Base-by-base conservation (phyloP, 2,329 filamentous ascomycete genomes). In the Thielaviopsis populi region DNA sequence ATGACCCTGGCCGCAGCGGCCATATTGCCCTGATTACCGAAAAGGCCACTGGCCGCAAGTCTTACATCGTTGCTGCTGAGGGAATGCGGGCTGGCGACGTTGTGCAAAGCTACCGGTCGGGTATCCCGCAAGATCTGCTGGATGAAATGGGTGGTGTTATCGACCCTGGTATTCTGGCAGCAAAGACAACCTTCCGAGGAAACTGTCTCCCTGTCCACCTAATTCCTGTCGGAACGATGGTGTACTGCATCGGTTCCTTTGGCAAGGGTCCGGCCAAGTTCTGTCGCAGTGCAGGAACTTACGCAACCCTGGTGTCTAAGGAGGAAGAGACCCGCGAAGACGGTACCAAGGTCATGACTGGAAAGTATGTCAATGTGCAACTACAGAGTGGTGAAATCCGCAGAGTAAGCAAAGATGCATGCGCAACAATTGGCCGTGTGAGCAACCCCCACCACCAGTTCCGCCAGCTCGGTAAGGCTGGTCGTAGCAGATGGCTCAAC, bases 151-250 rank as follows among this genome's bases (percentile, higher is more conserved):
- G 94, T 67, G 92, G 94, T 69, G 78, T 86, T 50, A 82, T 96
- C 61, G 94, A 99, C 79, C 91, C 92, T 11, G 95, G 95, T 86
- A 89, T 99, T 73, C 77, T 99, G 67, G 94, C 95, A 7, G 89
- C 94, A 37, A 94, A 89, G 77, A 99, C 95, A 27, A 91, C 91
- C 0, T 91, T 91, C 78, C 83, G 90, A 71, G 94, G 94, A 63
- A 99, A 99, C 75, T 99, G 94, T 73, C 76, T 99, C 69, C 94
- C 94, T 15, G 79, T 99, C 72, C 89, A 95, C 75, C 94, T 99
- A 86, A 88, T 99, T 66, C 95, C 94, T 1, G 82, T 96, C 46
- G 92, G 94, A n/a, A 96, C 91, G 2, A 83, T 90, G 50, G 84
- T 99, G 61, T 96, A 88, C 79, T 94, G 92, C 69, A 86, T 99